phyloP scores from a whole-genome alignment of 192 early-diverging fungal species.

The Mortierella alpina region DNA sequence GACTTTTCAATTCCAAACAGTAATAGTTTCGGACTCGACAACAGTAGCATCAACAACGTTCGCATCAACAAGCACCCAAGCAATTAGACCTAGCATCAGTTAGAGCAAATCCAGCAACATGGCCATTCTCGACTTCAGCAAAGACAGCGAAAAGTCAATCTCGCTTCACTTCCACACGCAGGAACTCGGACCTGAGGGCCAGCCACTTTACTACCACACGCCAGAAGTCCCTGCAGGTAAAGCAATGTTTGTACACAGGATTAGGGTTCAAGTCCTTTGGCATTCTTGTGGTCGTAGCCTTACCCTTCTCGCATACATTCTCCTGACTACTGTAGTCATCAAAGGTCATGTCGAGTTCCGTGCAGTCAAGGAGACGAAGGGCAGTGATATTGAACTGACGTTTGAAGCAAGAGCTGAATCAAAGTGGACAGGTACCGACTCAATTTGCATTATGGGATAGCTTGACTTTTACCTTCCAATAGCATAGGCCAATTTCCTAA shows the following conservation, averaged over 20 bases:
- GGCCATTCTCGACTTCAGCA: slow-evolving; percentile 33
- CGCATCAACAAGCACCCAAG: too few species aligned
- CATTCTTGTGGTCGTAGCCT: neutral
- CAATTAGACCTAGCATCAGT: too few species aligned
- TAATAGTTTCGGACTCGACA: too few species aligned
- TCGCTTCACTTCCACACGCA: slow-evolving; percentile 26
- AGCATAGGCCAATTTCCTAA: neutral
- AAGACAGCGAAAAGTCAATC: slow-evolving; percentile 36
- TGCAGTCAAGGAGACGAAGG: slow-evolving; percentile 29
- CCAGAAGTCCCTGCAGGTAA: slow-evolving; percentile 29
- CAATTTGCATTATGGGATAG: neutral
- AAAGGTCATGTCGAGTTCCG: slow-evolving; percentile 39
- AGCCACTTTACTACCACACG: slow-evolving; percentile 27
- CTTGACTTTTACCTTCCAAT: neutral
- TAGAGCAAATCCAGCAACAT: neutral
- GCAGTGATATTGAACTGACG: slow-evolving; percentile 21
- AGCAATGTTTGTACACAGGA: neutral
- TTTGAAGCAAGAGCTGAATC: slow-evolving; percentile 32
- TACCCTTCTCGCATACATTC: neutral
- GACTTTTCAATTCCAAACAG: too few species aligned
- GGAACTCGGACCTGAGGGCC: slow-evolving; percentile 27
- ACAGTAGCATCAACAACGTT: too few species aligned
- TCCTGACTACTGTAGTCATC: slow-evolving; percentile 5
- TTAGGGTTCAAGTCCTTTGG: neutral
- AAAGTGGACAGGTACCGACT: slow-evolving; percentile 32